Percentiles rank a stretch among this genome's conserved stretches.
These are phyloP conservation scores for Pseudonitzschia multiseries DNA, from an alignment of 108 stramenopile species.

Conservation along the genomic window DNA sequence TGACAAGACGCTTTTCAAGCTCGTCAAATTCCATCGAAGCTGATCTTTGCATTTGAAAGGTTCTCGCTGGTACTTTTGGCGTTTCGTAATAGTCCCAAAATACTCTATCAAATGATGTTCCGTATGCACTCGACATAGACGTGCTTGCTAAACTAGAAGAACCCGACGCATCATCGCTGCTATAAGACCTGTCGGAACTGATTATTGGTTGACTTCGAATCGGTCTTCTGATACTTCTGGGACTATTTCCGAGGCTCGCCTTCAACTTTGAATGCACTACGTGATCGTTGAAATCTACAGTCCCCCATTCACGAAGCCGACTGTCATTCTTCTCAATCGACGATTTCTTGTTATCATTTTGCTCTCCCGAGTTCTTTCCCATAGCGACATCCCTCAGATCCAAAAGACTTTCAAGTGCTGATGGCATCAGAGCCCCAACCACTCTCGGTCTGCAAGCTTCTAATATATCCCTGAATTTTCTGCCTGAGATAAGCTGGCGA, in stretches of 20 bases:
- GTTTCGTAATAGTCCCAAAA: constrained; percentile 36
- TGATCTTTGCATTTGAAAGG: constrained; percentile 46
- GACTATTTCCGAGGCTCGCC: constrained; percentile 7
- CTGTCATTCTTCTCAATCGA: neutral
- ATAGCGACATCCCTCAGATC: constrained; percentile 27
- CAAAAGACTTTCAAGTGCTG: constrained; percentile 36
- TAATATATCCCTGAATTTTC: constrained; percentile 80
- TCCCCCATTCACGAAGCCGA: constrained; percentile 33
- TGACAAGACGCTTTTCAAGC: neutral
- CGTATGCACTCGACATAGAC: constrained; percentile 32
- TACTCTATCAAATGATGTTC: constrained; percentile 43
- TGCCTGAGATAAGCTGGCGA: constrained; percentile 69
- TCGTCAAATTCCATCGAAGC: constrained; percentile 40
- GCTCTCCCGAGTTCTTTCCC: constrained; percentile 18
- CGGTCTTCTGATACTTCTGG: constrained; percentile 4
- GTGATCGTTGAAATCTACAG: constrained; percentile 33
- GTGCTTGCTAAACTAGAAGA: constrained; percentile 51
- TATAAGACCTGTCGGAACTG: constrained; percentile 3
- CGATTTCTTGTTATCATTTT: constrained; percentile 23
- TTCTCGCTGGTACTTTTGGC: constrained; percentile 2
- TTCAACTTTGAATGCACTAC: constrained; percentile 14
- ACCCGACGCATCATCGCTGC: constrained; percentile 24
- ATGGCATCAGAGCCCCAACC: constrained; percentile 37
- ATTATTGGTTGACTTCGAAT: neutral
- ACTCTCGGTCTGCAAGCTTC: constrained; percentile 79